phyloP scores from a whole-genome alignment of 495 filamentous ascomycete species.

The Penicillium atrosanguineum region DNA sequence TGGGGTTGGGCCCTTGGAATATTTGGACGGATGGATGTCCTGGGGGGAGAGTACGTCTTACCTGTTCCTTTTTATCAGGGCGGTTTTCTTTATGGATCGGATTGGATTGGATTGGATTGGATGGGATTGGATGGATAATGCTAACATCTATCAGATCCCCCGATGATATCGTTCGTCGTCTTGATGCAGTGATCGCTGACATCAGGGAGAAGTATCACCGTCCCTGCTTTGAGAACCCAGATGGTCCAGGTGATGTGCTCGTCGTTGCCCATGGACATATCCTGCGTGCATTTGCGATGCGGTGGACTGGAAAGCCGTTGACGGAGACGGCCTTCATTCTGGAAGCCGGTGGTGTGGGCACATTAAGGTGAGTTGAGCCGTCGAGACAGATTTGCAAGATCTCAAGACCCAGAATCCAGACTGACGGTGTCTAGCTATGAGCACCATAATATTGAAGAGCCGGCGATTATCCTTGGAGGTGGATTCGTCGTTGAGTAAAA shows the following conservation, averaged over 20 bases:
- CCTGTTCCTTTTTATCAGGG: not conserved
- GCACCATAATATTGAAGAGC: constrained; percentile 64
- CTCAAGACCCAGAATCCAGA: not conserved
- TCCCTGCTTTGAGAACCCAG: constrained; percentile 37
- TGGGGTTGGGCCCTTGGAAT: constrained; percentile 57
- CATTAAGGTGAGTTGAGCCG: constrained; percentile 56
- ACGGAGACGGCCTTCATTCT: constrained; percentile 51
- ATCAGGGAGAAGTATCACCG: constrained; percentile 61
- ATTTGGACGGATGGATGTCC: constrained; percentile 84
- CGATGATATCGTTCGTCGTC: constrained; percentile 61
- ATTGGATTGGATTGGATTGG: too few species aligned
- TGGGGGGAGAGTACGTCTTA: constrained; percentile 55
- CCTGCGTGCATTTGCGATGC: constrained; percentile 83
- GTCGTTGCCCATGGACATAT: constrained; percentile 85
- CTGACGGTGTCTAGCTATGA: constrained; percentile 54
- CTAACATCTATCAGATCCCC: constrained; percentile 48
- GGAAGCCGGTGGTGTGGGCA: constrained; percentile 82
- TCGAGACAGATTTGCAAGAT: not conserved
- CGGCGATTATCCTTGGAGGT: constrained; percentile 63
- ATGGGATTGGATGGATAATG: not conserved
- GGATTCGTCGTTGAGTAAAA: constrained; percentile 45
- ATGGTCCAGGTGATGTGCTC: constrained; percentile 57
- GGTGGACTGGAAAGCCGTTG: constrained; percentile 74
- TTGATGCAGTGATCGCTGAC: constrained; percentile 72
- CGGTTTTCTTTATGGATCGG: not conserved